Percentiles rank a stretch among this genome's conserved stretches.
Evolutionary conservation across 257 asterid species (phyloP).

Genomic region (Lithospermum erythrorhizon): DNA sequence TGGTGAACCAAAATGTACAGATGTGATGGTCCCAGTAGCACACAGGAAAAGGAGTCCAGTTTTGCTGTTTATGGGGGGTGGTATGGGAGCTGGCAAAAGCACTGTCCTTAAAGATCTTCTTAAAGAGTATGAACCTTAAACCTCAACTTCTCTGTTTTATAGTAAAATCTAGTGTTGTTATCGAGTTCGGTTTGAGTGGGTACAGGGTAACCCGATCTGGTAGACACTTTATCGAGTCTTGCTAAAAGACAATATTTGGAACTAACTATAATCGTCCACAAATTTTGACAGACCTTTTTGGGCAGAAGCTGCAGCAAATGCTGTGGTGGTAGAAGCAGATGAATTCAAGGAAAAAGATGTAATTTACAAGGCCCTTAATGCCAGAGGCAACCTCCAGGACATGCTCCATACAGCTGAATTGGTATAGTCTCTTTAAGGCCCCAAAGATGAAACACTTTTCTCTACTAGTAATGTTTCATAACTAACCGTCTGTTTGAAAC

Average conservation of each 20-base stretch:
- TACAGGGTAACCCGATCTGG: too few relatives aligned
- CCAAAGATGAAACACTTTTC: too few relatives aligned
- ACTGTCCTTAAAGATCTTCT: conserved; percentile 86
- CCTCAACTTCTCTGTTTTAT: too few relatives aligned
- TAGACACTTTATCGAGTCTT: too few relatives aligned
- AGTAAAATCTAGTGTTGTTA: too few relatives aligned
- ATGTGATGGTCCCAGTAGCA: conserved; percentile 79
- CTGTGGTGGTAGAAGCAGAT: conserved; percentile 90
- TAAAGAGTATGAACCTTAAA: conserved; percentile 28
- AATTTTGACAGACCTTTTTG: conserved; percentile 39
- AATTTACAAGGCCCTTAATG: conserved; percentile 68
- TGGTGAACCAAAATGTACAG: conserved; percentile 30
- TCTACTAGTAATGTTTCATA: too few relatives aligned
- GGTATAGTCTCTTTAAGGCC: conserved; percentile 13
- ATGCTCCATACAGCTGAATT: conserved; percentile 94
- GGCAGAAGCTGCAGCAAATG: conserved; percentile 61
- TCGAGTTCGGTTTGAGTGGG: too few relatives aligned
- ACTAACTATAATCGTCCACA: too few relatives aligned
- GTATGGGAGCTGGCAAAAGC: conserved; percentile 99
- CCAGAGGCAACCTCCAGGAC: conserved; percentile 78
- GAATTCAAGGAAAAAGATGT: conserved; percentile 95
- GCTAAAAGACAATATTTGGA: too few relatives aligned
- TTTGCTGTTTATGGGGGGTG: conserved; percentile 95
- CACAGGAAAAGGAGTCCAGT: conserved; percentile 65
- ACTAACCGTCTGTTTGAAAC: too few relatives aligned